Conservation (phyloP, 179 eudicot genomes). For the Vitellaria paradoxa region DNA sequence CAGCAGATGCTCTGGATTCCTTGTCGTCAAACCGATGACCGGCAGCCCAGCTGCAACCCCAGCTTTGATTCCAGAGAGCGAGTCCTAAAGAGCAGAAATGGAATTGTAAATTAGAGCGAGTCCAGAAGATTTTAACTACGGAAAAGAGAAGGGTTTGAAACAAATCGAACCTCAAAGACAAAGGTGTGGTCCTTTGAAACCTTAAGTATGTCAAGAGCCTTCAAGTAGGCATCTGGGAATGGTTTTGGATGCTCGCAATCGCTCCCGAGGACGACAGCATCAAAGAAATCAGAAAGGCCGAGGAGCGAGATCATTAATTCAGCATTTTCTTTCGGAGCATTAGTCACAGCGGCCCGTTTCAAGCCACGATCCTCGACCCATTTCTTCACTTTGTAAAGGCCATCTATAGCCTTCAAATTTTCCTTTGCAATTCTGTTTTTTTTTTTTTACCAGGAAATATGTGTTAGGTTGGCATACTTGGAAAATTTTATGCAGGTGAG, state of each 20-base stretch:
- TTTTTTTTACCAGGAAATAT: neutral
- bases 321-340: conserved; percentile 79
- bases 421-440: conserved; percentile 58
- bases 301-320: conserved; percentile 73
- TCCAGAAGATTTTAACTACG: neutral
- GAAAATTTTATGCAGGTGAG: neutral
- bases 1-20: conserved; percentile 64
- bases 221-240: conserved; percentile 85
- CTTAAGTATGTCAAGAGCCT: conserved; percentile 63
- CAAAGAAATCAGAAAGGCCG: conserved; percentile 77
- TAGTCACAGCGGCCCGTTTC: conserved; percentile 89
- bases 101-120: neutral
- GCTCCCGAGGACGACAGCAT: conserved; percentile 58
- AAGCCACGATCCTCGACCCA: conserved; percentile 81
- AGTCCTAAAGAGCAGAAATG: conserved; percentile 45
- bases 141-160: neutral
- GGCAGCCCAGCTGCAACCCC: conserved; percentile 96
- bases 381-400: conserved; percentile 60
- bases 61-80: conserved; percentile 83
- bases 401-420: conserved; percentile 58
- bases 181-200: conserved; percentile 84
- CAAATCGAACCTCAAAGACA: conserved; percentile 61
- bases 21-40: conserved; percentile 62
- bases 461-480: neutral
- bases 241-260: conserved; percentile 94